Conservation (phyloP, 2,329 filamentous ascomycete species). For the Monilinia laxa region DNA sequence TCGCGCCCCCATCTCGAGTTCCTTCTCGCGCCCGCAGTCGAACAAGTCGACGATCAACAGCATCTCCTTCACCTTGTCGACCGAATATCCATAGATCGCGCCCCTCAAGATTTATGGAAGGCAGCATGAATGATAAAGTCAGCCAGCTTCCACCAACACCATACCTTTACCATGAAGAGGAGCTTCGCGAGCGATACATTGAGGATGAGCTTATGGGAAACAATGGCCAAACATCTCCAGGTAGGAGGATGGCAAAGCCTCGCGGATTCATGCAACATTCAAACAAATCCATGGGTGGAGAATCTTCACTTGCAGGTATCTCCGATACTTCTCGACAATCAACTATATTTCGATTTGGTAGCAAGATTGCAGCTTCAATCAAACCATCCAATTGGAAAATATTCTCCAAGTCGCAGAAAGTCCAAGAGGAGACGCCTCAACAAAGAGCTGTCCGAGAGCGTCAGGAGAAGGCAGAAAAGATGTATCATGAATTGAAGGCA, state of each 20-base stretch:
- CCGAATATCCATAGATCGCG: constrained; percentile 45
- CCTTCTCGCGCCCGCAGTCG: constrained; percentile 30
- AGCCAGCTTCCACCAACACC: constrained; percentile 59
- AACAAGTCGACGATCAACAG: constrained; percentile 34
- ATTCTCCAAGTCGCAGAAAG: constrained; percentile 33
- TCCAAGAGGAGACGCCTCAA: constrained; percentile 45
- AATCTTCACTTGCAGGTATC: constrained; percentile 31
- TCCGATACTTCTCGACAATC: constrained; percentile 43
- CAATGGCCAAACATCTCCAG: constrained; percentile 13
- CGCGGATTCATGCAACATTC: constrained; percentile 26
- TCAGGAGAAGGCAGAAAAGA: constrained; percentile 49
- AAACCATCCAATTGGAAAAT: constrained; percentile 53
- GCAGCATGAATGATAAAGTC: constrained; percentile 80
- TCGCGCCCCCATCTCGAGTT: constrained; percentile 23
- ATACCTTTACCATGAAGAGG: constrained; percentile 36
- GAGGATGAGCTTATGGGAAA: constrained; percentile 20
- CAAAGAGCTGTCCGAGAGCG: constrained; percentile 46
- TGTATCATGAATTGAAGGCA: constrained; percentile 55
- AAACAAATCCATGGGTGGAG: constrained; percentile 27
- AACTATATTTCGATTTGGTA: constrained; percentile 56
- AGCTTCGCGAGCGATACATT: constrained; percentile 28
- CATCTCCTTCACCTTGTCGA: constrained; percentile 24
- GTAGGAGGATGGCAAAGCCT: constrained; percentile 28
- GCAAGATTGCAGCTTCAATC: constrained; percentile 53
- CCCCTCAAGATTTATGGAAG: constrained; percentile 70